A percentile compares a stretch with the other conserved stretches of the same genome.
phyloP scores from a whole-genome alignment of 1,139 yeast genomes.

The Yamadazyma triangularis region DNA sequence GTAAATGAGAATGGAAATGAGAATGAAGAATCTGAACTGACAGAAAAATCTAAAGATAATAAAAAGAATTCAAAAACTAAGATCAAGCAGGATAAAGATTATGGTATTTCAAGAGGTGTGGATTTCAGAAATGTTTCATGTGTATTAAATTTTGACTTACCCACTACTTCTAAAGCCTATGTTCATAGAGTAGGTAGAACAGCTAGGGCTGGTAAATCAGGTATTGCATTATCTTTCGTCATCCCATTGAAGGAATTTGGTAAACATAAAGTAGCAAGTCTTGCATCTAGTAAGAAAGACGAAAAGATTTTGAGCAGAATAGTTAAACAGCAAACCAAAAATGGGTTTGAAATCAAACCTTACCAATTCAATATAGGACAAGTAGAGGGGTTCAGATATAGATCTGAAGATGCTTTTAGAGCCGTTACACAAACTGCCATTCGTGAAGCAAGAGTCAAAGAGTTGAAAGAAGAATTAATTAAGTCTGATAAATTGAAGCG shows the following conservation, averaged over 20 bases:
- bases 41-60: conserved; percentile 11
- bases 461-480: conserved; percentile 80
- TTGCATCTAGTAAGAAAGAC: conserved; percentile 71
- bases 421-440: conserved; percentile 87
- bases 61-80: conserved; percentile 13
- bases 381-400: conserved; percentile 92
- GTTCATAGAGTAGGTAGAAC: conserved; percentile 97
- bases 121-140: conserved; percentile 96
- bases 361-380: conserved; percentile 90
- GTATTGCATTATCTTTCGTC: conserved; percentile 92
- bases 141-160: conserved; percentile 92
- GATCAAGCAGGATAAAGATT: conserved; percentile 60
- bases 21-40: neutral
- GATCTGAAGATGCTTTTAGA: conserved; percentile 96
- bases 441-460: conserved; percentile 91
- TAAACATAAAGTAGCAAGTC: conserved; percentile 77
- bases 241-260: conserved; percentile 83
- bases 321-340: conserved; percentile 67
- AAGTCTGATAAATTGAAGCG: conserved; percentile 88
- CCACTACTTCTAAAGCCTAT: conserved; percentile 84
- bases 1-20: conserved; percentile 33
- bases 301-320: conserved; percentile 80
- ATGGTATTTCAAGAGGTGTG: conserved; percentile 95
- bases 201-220: conserved; percentile 95
- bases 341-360: conserved; percentile 72